phyloP scores from a whole-genome alignment of 192 early-diverging fungal genomes.

The Entrophospora sp. region DNA sequence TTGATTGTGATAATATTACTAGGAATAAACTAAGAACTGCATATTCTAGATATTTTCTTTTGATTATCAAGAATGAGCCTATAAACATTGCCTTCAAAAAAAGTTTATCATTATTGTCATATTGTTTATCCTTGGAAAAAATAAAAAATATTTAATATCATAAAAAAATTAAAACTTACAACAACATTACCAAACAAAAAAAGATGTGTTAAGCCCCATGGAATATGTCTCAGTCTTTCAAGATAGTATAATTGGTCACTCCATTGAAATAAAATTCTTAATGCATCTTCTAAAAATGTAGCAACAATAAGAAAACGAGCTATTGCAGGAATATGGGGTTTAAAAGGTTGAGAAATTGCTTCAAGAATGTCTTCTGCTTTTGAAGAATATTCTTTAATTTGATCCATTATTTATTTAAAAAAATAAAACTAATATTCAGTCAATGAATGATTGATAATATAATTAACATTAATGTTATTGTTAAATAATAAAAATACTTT shows the following conservation, averaged over 20 bases:
- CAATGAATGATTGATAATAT: too few species aligned
- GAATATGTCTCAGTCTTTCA: conserved; percentile 71
- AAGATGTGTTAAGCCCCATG: conserved; percentile 70
- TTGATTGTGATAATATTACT: conserved; percentile 78
- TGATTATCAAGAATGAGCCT: conserved; percentile 77
- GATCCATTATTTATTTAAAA: conserved; percentile 35
- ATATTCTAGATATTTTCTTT: conserved; percentile 68
- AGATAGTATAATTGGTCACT: conserved; percentile 81
- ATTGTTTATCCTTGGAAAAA: background rate
- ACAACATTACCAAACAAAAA: conserved; percentile 80
- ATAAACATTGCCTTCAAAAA: conserved; percentile 57
- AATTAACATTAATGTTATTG: too few species aligned
- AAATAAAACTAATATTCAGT: too few species aligned
- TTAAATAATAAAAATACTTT: too few species aligned
- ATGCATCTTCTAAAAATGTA: conserved; percentile 90
- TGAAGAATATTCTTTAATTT: conserved; percentile 39
- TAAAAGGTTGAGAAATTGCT: conserved; percentile 65
- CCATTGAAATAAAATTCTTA: conserved; percentile 86
- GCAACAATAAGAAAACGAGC: conserved; percentile 92
- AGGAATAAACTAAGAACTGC: conserved; percentile 76
- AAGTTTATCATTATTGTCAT: background rate
- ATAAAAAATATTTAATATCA: background rate
- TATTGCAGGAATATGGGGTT: conserved; percentile 84
- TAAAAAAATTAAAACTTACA: conserved; percentile 31
- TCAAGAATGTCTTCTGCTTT: conserved; percentile 74